Base-by-base conservation (phyloP, 345 rosid genomes). In the Boechera retrofracta region DNA sequence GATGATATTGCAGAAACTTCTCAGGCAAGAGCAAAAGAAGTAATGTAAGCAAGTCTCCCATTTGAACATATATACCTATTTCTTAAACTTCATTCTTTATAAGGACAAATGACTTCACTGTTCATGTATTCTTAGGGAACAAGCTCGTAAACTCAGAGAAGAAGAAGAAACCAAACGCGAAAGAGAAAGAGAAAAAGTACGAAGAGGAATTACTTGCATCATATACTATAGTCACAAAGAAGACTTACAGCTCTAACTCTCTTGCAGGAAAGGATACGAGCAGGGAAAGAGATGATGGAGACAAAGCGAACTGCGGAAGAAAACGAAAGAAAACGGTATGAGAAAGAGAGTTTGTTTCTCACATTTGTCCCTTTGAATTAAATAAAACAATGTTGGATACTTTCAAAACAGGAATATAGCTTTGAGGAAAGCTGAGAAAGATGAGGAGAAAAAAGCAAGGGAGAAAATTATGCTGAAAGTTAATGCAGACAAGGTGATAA, bases 401-500 rank as follows among this genome's bases (percentile, higher is more conserved):
- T 54, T 7, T 47, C 5, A 36, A 32, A 26, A 58, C 82, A 94
- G 98, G 59, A 21, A 72, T 58, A 28, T 87, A 72, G 87, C 88
- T 21, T 72, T 12, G 28, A 81, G 78, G 84, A 84, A 90, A 79
- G 90, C 86, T 2, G 90, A 87, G 59, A 86, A 86, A 78, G 93
- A 84, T 28, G 94, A 92, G 68, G 87, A 82, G 75, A 82, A 69
- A 81, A 82, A 82, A 65, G 92, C 94, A 66, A 88, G 92, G 78
- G 89, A 88, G 64, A 87, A 70, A 75, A 68, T 92, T 68, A 85
- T 82, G 75, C 83, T 59, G 39, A 90, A 87, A 82, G 84, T 92
- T 66, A 86, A 84, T 69, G 79, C 77, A 13, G 98, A 94, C 84
- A 92, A 92, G 97, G 98, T 94, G 28, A 51, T 91, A 21, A 52